Percentiles rank a stretch among this genome's conserved stretches.
Evolutionary conservation across 768 basidiomycete genomes (phyloP).

Genomic region (Phlegmacium glaucopus): DNA sequence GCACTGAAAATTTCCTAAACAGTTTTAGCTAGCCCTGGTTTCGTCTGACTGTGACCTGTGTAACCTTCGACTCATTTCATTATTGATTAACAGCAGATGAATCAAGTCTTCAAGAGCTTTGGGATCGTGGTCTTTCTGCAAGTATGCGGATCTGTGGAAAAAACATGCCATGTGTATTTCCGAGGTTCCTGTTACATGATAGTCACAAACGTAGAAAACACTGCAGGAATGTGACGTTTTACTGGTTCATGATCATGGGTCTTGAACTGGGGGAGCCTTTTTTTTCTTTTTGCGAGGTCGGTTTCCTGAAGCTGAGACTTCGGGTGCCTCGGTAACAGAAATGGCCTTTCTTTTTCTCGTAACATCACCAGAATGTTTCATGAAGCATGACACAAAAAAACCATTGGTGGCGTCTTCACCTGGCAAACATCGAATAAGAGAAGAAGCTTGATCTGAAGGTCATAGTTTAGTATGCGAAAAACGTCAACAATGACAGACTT

Average conservation of each 20-base stretch:
- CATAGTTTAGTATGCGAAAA: background rate
- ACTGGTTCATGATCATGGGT: conserved; percentile 4
- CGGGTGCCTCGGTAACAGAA: conserved; percentile 19
- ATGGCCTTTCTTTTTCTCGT: conserved; percentile 22
- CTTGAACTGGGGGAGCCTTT: conserved; percentile 12
- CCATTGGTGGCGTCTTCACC: conserved; percentile 91
- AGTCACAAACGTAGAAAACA: background rate
- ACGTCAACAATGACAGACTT: conserved; percentile 9
- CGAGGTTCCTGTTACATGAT: too few relatives aligned
- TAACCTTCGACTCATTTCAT: conserved; percentile 13
- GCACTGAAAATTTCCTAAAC: conserved; percentile 33
- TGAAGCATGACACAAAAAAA: conserved; percentile 96
- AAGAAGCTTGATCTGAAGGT: conserved; percentile 49
- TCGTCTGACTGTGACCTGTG: conserved; percentile 15
- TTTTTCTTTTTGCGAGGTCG: conserved; percentile 17
- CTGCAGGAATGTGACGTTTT: conserved; percentile 1
- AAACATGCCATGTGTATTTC: too few relatives aligned
- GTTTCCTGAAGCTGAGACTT: conserved; percentile 16
- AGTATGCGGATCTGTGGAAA: too few relatives aligned
- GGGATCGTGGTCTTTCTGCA: background rate
- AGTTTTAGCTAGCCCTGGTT: conserved; percentile 29
- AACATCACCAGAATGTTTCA: conserved; percentile 26
- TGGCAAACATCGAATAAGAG: conserved; percentile 70
- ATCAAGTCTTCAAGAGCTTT: conserved; percentile 3
- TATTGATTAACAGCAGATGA: conserved; percentile 16